phyloP scores from a whole-genome alignment of 768 basidiomycete species.

The Psilocybe sp. region DNA sequence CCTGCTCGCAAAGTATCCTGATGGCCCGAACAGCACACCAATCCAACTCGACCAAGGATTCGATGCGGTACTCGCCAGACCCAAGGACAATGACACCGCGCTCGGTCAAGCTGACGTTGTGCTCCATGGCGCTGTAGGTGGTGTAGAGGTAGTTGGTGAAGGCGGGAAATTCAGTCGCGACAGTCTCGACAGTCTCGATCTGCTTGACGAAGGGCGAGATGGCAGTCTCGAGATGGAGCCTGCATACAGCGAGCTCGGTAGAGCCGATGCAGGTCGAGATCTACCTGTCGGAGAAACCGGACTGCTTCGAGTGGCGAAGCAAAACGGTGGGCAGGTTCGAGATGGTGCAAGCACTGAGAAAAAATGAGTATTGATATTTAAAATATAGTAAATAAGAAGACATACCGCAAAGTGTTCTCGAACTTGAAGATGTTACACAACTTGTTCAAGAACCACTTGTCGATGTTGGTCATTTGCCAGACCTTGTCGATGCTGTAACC shows the following conservation, averaged over 20 bases:
- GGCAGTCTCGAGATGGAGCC: conserved; percentile 78
- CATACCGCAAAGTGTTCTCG: conserved; percentile 75
- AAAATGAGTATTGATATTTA: conserved; percentile 2
- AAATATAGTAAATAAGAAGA: conserved; percentile 13
- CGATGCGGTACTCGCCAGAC: conserved; percentile 97
- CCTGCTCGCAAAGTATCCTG: conserved; percentile 92
- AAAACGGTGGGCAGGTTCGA: conserved; percentile 59
- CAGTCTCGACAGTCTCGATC: conserved; percentile 98
- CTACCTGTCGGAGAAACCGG: conserved; percentile 94
- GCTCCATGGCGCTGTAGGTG: conserved; percentile 93
- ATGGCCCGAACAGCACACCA: no score
- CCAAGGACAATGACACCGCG: conserved; percentile 96
- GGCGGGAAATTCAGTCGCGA: conserved; percentile 97
- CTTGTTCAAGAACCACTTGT: no score
- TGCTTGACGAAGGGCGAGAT: conserved; percentile 95
- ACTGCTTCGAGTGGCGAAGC: conserved; percentile 84
- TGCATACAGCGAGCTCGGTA: no score
- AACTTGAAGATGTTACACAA: conserved; percentile 81
- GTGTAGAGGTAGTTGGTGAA: no score
- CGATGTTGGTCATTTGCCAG: no score
- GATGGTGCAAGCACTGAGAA: conserved; percentile 55
- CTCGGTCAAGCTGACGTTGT: conserved; percentile 88
- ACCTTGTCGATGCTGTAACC: no score
- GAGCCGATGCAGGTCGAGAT: conserved; percentile 81
- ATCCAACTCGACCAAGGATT: conserved; percentile 98